Evolutionary conservation across 352 stramenopile species (phyloP).

Genomic region (Phytophthora megakarya): DNA sequence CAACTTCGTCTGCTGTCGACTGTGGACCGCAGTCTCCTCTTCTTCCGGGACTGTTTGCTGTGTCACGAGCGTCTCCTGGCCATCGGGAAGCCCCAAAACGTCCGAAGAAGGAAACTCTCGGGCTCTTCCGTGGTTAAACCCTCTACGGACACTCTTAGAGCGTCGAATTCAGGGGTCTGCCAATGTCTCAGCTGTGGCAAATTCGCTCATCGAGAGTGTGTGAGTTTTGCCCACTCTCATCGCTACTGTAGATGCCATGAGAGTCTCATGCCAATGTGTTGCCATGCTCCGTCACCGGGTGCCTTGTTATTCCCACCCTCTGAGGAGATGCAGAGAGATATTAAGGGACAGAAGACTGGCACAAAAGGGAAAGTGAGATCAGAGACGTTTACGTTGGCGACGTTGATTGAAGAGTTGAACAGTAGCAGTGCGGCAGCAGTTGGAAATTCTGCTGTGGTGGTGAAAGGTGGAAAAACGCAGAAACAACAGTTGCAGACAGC

Average conservation of each 20-base stretch:
- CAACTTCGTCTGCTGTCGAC: constrained; percentile 37
- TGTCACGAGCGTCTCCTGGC: constrained; percentile 56
- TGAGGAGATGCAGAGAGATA: constrained; percentile 12
- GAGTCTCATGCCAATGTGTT: constrained; percentile 41
- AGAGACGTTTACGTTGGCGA: constrained; percentile 39
- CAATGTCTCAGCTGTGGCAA: constrained; percentile 64
- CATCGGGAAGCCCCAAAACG: constrained; percentile 26
- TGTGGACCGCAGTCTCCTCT: constrained; percentile 62
- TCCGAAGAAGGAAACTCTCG: constrained; percentile 2
- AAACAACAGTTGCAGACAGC: constrained; percentile 27
- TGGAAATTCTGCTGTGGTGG: neutral
- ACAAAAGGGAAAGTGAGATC: neutral
- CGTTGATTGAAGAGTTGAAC: constrained; percentile 45
- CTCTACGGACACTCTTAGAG: neutral
- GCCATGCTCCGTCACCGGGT: constrained; percentile 19
- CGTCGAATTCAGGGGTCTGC: constrained; percentile 33
- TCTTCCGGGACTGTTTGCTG: constrained; percentile 65
- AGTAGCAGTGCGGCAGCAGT: constrained; percentile 21
- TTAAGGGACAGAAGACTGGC: constrained; percentile 9
- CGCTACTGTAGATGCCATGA: constrained; percentile 49
- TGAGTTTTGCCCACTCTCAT: constrained; percentile 52
- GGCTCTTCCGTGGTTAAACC: neutral
- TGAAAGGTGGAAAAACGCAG: neutral
- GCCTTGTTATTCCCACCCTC: constrained; percentile 25
- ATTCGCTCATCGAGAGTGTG: constrained; percentile 60